Percentiles rank a stretch among this genome's conserved stretches.
These are phyloP conservation scores for Neocucurbitaria cava DNA, from an alignment of 2,329 filamentous ascomycete genomes.

Conservation along the genomic window DNA sequence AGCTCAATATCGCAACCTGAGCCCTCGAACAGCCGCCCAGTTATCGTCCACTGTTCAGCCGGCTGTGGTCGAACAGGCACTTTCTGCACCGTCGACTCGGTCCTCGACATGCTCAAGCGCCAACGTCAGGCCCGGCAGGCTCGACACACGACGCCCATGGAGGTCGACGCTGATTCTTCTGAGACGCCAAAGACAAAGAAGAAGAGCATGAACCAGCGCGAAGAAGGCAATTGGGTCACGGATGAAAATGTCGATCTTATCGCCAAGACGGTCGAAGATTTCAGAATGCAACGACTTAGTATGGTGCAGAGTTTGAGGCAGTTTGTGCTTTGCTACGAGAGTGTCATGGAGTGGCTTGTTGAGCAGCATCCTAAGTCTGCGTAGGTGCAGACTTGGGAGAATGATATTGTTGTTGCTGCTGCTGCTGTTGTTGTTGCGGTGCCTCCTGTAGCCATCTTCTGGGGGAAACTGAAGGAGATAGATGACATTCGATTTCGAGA, in stretches of 20 bases:
- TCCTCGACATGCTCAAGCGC: conserved; percentile 95
- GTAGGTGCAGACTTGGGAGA: conserved; percentile 19
- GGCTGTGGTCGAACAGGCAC: conserved; percentile 95
- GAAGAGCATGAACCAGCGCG: conserved; percentile 33
- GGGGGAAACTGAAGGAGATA: too few relatives aligned
- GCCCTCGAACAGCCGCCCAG: conserved; percentile 64
- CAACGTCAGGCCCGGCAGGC: conserved; percentile 61
- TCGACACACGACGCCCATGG: conserved; percentile 54
- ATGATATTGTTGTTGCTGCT: background rate
- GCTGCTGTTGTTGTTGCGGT: background rate
- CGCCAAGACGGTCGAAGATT: conserved; percentile 87
- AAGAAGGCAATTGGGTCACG: conserved; percentile 70
- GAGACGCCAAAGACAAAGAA: conserved; percentile 22
- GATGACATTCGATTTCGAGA: too few relatives aligned
- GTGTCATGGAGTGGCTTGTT: conserved; percentile 84
- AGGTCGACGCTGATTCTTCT: conserved; percentile 24
- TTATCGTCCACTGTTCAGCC: conserved; percentile 94
- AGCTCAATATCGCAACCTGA: conserved; percentile 65
- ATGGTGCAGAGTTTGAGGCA: conserved; percentile 97
- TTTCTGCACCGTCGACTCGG: conserved; percentile 95
- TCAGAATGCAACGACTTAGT: conserved; percentile 84
- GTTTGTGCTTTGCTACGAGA: conserved; percentile 96
- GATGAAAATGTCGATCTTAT: conserved; percentile 79
- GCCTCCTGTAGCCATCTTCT: conserved; percentile 14
- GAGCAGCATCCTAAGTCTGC: conserved; percentile 51